phyloP scores from a whole-genome alignment of 208 protist species.

The Crithidia fasciculata region DNA sequence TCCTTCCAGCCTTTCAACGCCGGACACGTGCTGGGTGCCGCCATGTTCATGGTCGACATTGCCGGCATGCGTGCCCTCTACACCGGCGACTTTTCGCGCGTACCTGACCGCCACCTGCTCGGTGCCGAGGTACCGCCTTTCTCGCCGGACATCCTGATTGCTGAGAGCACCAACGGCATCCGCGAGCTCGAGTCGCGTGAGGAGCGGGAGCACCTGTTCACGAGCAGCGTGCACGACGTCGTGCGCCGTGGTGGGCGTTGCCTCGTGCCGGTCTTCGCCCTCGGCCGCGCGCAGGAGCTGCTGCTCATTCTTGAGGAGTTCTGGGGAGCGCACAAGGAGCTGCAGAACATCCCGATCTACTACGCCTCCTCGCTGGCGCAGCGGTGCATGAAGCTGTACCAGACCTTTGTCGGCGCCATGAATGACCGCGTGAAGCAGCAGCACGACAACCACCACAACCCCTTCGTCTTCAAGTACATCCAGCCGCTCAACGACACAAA shows the following conservation, averaged over 20 bases:
- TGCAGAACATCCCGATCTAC: slow-evolving; percentile 98
- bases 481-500: slow-evolving; percentile 89
- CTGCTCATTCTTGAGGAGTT: slow-evolving; percentile 99
- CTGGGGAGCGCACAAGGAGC: slow-evolving; percentile 96
- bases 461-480: slow-evolving; percentile 98
- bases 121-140: slow-evolving; percentile 95
- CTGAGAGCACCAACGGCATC: slow-evolving; percentile 99
- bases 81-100: slow-evolving; percentile 98
- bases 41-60: slow-evolving; percentile 99
- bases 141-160: slow-evolving; percentile 97
- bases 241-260: slow-evolving; percentile 94
- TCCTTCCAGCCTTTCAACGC: slow-evolving; percentile 98
- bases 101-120: slow-evolving; percentile 98
- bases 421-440: slow-evolving; percentile 95
- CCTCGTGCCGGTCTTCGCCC: slow-evolving; percentile 98
- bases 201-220: slow-evolving; percentile 97
- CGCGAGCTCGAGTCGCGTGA: slow-evolving; percentile 94
- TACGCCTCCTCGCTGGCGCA: slow-evolving; percentile 98
- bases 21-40: slow-evolving; percentile 96
- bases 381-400: slow-evolving; percentile 98
- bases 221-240: slow-evolving; percentile 91
- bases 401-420: slow-evolving; percentile 98
- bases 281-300: slow-evolving; percentile 98
- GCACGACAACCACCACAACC: slow-evolving; percentile 94
- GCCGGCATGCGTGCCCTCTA: slow-evolving; percentile 97